Conservation (phyloP, 2,329 filamentous ascomycete species). For the Dryadomyces quercivorus region DNA sequence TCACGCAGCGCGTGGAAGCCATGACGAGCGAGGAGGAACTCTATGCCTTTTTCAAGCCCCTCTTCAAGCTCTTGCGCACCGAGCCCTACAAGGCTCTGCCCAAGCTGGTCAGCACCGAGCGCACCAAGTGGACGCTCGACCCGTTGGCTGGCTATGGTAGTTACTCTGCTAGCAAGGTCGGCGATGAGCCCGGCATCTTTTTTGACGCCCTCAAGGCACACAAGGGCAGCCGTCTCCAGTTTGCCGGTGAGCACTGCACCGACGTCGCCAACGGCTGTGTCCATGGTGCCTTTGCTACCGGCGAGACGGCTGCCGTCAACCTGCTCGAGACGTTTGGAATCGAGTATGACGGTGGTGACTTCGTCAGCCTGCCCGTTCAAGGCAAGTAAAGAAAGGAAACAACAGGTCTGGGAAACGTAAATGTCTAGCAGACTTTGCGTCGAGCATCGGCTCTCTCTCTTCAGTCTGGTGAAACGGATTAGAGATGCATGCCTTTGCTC, state of each 20-base stretch:
- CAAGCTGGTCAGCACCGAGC: constrained; percentile 56
- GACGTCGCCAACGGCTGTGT: constrained; percentile 47
- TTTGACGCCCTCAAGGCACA: constrained; percentile 56
- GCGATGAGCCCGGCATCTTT: constrained; percentile 70
- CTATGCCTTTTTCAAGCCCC: constrained; percentile 48
- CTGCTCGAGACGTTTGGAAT: constrained; percentile 2
- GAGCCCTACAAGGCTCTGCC: constrained; percentile 59
- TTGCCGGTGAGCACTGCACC: constrained; percentile 71
- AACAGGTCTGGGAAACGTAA: background rate
- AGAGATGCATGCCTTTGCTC: background rate
- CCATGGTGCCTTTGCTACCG: background rate
- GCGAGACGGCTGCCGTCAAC: constrained; percentile 21
- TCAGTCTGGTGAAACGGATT: background rate
- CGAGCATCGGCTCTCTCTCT: background rate
- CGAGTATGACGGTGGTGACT: background rate
- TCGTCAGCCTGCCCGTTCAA: background rate
- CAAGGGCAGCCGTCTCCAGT: constrained; percentile 50
- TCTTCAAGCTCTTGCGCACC: constrained; percentile 47
- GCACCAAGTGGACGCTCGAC: constrained; percentile 67
- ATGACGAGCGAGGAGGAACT: constrained; percentile 48
- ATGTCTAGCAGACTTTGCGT: too few species aligned
- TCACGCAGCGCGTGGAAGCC: constrained; percentile 46
- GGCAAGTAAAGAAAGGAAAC: background rate
- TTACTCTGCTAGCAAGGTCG: constrained; percentile 64
- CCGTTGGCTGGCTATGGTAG: constrained; percentile 58